Evolutionary conservation across 306 rosid genomes (phyloP), one percentile per base, ranked within the genome.

Genomic region (Cucurbita maxima): DNA sequence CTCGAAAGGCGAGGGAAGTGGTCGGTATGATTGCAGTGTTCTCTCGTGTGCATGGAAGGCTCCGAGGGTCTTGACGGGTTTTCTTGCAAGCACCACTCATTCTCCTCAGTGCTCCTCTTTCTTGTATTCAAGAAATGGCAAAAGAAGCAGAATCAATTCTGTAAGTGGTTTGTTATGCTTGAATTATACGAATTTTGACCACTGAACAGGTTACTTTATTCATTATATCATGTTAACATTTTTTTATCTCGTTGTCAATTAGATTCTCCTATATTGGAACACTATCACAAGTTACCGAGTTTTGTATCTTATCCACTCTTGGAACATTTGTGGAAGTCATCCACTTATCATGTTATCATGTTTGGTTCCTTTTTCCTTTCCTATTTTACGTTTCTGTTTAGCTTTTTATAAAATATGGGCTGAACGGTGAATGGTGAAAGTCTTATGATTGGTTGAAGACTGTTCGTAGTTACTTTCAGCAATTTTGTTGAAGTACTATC

Each of bases 21-120:
- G 92, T 78, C 92, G 86, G 84, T 83, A 86, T 51, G 99, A 91
- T 70, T 94, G 96, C 79, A 89, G 81, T 80, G 73, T 79, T 75
- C 86, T 89, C 43, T 91, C 96, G 12, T 91, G 92, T 79, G 97
- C 97, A 50, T 91, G 91, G 86, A 94, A 94, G 81, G 95, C 95
- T 79, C 99, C 99, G 3, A 91, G 99, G 86, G 87, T 81, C 73
- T 87, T 94, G 77, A 86, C 96, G 16, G 99, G 99, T 10, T 94
- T 89, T 76, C 96, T 94, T 71, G 97, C 99, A 1, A 91, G 91
- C 80, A 91, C 99, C 5, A 90, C 96, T 77, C 88, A 87, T 75
- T 76, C 92, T 62, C 82, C 81, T 68, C 86, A 78, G 66, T 87
- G 79, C 67, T 83, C 87, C 1, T 70, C 77, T 59, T 75, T 78